Conservation (phyloP, 1,284 basidiomycete species). For the Cerioporus squamosus region DNA sequence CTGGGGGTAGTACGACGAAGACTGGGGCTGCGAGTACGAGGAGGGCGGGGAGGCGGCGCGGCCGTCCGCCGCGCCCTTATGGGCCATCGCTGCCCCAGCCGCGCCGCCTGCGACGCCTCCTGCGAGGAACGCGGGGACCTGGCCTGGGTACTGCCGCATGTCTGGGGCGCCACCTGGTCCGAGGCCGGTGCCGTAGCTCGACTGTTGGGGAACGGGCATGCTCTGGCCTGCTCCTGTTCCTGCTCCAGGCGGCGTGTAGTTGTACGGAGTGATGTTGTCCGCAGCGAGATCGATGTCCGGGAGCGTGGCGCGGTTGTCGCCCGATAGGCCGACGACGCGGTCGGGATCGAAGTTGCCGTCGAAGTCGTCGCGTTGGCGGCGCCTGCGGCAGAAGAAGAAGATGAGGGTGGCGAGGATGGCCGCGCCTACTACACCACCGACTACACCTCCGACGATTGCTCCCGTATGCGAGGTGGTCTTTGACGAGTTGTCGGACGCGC, state of each 20-base stretch:
- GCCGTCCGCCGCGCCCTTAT: background rate
- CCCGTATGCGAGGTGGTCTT: conserved; percentile 34
- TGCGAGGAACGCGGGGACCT: conserved; percentile 31
- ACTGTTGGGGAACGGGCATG: conserved; percentile 10
- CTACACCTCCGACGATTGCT: conserved; percentile 44
- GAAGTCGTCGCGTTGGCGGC: conserved; percentile 42
- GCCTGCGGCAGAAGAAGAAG: conserved; percentile 30
- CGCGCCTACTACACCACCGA: conserved; percentile 40
- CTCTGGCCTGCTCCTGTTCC: background rate
- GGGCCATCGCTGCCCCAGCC: conserved; percentile 9
- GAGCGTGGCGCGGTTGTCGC: conserved; percentile 33
- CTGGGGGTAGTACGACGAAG: conserved; percentile 23
- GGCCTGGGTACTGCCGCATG: conserved; percentile 33
- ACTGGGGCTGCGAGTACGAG: conserved; percentile 28
- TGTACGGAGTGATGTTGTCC: conserved; percentile 42
- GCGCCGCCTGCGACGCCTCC: conserved; percentile 27
- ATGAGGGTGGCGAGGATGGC: conserved; percentile 32
- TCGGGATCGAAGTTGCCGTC: conserved; percentile 59
- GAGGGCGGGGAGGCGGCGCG: conserved; percentile 23
- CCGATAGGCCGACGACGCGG: conserved; percentile 37
- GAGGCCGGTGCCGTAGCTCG: background rate
- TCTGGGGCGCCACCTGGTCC: conserved; percentile 4
- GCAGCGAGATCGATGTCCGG: conserved; percentile 43
- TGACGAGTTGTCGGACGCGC: conserved; percentile 6
- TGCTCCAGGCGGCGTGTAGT: conserved; percentile 25